Conservation (phyloP, 345 rosid genomes). For the Rubroshorea leprosula region DNA sequence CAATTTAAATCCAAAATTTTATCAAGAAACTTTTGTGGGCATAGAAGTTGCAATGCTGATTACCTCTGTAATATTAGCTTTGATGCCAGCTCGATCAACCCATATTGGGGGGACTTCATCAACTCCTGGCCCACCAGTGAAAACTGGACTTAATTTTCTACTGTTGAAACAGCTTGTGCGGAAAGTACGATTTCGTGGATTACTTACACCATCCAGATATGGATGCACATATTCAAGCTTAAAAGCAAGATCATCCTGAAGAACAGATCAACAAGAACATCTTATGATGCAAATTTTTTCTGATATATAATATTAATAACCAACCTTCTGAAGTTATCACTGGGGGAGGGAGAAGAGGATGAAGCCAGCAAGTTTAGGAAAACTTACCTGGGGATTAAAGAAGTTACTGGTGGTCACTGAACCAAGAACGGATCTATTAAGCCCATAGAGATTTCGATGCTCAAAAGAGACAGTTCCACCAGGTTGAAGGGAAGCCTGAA, state of each 20-base stretch:
- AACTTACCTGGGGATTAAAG: slow-evolving; percentile 80
- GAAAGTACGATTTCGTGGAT: slow-evolving; percentile 79
- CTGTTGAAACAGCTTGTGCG: slow-evolving; percentile 91
- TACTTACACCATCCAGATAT: slow-evolving; percentile 77
- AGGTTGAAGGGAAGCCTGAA: slow-evolving; percentile 91
- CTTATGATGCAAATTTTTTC: not conserved
- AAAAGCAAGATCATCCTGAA: slow-evolving; percentile 96
- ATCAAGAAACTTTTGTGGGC: not conserved
- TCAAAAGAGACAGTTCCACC: slow-evolving; percentile 98
- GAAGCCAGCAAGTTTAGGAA: not conserved
- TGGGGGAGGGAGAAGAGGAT: too few species aligned
- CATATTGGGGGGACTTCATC: slow-evolving; percentile 99
- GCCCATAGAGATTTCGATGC: slow-evolving; percentile 85
- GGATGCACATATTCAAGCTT: slow-evolving; percentile 98
- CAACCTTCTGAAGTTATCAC: too few species aligned
- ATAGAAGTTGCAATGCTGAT: slow-evolving; percentile 16
- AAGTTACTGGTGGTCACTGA: slow-evolving; percentile 95
- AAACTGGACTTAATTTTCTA: slow-evolving; percentile 94
- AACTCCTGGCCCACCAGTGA: slow-evolving; percentile 95
- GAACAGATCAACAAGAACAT: slow-evolving; percentile 10
- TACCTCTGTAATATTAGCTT: slow-evolving; percentile 96
- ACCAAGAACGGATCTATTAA: slow-evolving; percentile 90
- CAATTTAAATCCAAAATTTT: not conserved
- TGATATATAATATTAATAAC: not conserved
- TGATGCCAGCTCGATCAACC: slow-evolving; percentile 97